Conservation (phyloP, 257 asterid species). For the Coffea canephora region DNA sequence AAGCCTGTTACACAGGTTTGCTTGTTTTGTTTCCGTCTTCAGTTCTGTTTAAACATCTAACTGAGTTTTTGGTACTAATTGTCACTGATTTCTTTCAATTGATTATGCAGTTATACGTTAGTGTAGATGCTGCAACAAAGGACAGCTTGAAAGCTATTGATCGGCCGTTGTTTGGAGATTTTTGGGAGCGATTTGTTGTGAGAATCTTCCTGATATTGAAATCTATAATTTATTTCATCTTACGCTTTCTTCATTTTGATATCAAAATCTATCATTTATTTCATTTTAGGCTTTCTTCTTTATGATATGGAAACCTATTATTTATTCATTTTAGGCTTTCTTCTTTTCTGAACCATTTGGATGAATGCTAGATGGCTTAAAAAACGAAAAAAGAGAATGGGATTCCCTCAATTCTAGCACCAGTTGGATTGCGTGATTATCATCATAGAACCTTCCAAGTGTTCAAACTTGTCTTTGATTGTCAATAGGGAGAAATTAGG, state of each 20-base stretch:
- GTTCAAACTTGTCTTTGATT: neutral
- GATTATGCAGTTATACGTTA: constrained; percentile 76
- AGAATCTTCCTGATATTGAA: constrained; percentile 31
- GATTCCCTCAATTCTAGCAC: neutral
- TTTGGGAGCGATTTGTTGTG: constrained; percentile 96
- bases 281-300: no score
- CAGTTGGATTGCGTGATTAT: neutral
- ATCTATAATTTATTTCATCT: neutral
- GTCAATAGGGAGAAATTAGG: neutral
- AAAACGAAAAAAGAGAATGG: neutral
- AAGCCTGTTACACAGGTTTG: constrained; percentile 86
- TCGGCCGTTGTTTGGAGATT: constrained; percentile 93
- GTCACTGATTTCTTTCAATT: constrained; percentile 21
- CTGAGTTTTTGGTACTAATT: constrained; percentile 18
- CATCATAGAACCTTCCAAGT: neutral
- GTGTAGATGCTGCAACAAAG: constrained; percentile 97
- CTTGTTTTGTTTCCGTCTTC: constrained; percentile 13
- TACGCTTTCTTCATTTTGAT: neutral
- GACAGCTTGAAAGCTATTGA: constrained; percentile 98
- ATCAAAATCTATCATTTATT: no score
- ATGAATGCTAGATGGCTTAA: neutral
- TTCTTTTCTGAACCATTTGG: neutral
- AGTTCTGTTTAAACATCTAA: neutral
- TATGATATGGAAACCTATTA: no score
- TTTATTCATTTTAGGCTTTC: neutral